These are phyloP conservation scores for Hyaloperonospora brassicae DNA, from an alignment of 352 stramenopile species.

Conservation along the genomic window DNA sequence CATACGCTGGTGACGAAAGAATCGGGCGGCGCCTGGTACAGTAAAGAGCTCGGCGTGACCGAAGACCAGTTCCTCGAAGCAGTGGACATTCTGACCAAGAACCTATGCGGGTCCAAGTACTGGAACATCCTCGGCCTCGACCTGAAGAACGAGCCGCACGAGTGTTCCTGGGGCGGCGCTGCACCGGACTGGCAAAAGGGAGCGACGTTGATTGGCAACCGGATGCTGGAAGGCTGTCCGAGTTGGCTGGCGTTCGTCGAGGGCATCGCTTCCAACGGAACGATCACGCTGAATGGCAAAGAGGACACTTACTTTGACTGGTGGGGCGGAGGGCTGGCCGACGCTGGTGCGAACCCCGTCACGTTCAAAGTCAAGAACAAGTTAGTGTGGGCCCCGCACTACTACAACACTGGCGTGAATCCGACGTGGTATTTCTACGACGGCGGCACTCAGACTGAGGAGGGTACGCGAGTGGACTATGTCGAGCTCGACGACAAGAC, in stretches of 20 bases:
- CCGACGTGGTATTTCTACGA: slow-evolving; percentile 60
- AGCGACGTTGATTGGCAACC: slow-evolving; percentile 48
- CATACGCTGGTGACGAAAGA: slow-evolving; percentile 44
- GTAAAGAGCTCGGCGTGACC: slow-evolving; percentile 31
- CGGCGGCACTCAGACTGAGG: slow-evolving; percentile 25
- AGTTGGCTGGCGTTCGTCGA: slow-evolving; percentile 69
- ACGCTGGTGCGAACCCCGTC: slow-evolving; percentile 34
- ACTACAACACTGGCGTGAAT: slow-evolving; percentile 66
- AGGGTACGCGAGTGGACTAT: slow-evolving; percentile 26
- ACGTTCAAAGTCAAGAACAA: slow-evolving; percentile 44
- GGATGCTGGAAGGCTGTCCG: slow-evolving; percentile 51
- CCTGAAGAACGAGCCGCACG: slow-evolving; percentile 64
- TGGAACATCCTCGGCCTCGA: slow-evolving; percentile 71
- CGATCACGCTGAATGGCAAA: slow-evolving; percentile 30
- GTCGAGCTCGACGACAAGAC: slow-evolving; percentile 49
- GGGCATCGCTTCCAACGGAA: slow-evolving; percentile 44
- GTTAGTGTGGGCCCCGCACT: slow-evolving; percentile 64
- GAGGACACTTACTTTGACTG: slow-evolving; percentile 53
- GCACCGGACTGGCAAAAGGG: slow-evolving; percentile 49
- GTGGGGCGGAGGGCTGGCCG: slow-evolving; percentile 52
- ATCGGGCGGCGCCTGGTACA: slow-evolving; percentile 56
- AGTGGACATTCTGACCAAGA: slow-evolving; percentile 48
- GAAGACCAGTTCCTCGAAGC: slow-evolving; percentile 51
- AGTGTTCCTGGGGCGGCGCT: slow-evolving; percentile 38
- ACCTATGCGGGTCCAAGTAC: slow-evolving; percentile 44